Evolutionary conservation across 1,284 basidiomycete species (phyloP).

Genomic region (Takashimella koratensis): DNA sequence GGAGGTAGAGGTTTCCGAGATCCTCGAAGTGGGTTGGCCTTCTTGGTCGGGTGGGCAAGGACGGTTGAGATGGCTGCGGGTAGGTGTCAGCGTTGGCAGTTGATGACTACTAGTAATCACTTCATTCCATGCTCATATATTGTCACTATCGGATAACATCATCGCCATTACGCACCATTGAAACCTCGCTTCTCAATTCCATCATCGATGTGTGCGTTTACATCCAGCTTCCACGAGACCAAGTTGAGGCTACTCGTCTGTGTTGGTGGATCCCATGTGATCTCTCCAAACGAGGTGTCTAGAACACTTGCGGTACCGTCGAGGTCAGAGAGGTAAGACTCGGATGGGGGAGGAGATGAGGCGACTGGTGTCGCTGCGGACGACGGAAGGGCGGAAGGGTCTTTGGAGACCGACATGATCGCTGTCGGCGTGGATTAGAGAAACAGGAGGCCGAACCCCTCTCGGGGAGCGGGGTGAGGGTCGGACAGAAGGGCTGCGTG

Average conservation of each 20-base stretch:
- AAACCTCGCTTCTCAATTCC: slow-evolving; percentile 44
- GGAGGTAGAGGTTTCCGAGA: slow-evolving; percentile 70
- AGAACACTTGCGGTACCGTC: slow-evolving; percentile 44
- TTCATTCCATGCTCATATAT: background rate
- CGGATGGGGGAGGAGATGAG: slow-evolving; percentile 42
- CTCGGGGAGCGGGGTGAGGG: background rate
- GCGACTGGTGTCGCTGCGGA: slow-evolving; percentile 27
- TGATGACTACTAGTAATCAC: background rate
- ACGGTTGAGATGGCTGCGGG: slow-evolving; percentile 64
- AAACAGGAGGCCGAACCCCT: background rate
- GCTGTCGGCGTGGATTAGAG: background rate
- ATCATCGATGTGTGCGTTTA: slow-evolving; percentile 30
- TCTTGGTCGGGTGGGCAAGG: slow-evolving; percentile 79
- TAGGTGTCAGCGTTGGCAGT: background rate
- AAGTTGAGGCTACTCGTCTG: slow-evolving; percentile 35
- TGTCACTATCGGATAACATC: background rate
- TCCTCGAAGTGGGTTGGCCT: slow-evolving; percentile 75
- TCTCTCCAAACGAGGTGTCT: slow-evolving; percentile 31
- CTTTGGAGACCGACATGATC: slow-evolving; percentile 1
- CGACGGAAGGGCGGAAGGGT: slow-evolving; percentile 18
- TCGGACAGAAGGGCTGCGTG: no score
- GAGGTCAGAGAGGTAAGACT: slow-evolving; percentile 44
- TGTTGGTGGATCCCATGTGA: slow-evolving; percentile 30
- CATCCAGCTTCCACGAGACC: slow-evolving; percentile 45
- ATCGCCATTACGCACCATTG: slow-evolving; percentile 29